Conservation (phyloP, 352 stramenopile species). For the Hyaloperonospora arabidopsidis region DNA sequence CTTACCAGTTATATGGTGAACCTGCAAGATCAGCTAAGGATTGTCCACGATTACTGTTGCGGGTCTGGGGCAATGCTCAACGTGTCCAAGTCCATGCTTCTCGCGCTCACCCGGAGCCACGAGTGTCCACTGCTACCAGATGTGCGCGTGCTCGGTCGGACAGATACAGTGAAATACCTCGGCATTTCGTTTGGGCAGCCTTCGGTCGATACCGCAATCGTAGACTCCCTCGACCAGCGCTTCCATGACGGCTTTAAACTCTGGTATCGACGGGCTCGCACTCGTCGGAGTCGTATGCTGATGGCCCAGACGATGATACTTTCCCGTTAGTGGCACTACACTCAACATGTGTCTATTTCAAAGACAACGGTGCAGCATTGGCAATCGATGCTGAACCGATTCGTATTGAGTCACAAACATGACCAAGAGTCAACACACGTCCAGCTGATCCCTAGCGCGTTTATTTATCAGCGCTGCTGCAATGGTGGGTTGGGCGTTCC, state of each 20-base stretch:
- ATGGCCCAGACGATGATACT: slow-evolving; percentile 7
- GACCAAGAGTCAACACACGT: background rate
- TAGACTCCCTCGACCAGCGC: background rate
- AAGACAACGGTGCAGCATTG: background rate
- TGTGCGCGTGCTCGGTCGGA: background rate
- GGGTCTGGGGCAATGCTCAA: background rate
- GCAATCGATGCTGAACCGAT: background rate
- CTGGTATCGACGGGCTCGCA: slow-evolving; percentile 3
- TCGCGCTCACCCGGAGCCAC: background rate
- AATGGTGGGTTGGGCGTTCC: background rate
- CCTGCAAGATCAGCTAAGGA: background rate
- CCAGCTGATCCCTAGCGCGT: background rate
- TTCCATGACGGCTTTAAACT: background rate
- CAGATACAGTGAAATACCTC: background rate
- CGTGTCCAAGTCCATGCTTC: background rate
- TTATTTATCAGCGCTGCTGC: background rate
- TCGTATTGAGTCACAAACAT: background rate
- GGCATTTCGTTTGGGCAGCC: slow-evolving; percentile 5
- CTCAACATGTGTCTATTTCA: background rate
- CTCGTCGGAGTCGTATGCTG: slow-evolving; percentile 1
- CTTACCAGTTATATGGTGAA: background rate
- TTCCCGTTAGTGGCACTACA: slow-evolving; percentile 1
- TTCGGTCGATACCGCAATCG: background rate
- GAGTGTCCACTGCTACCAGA: background rate
- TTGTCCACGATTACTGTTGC: background rate